Percentiles rank a stretch among this genome's conserved stretches.
Conservation (phyloP, 768 basidiomycete genomes). For the Lactarius sp. region DNA sequence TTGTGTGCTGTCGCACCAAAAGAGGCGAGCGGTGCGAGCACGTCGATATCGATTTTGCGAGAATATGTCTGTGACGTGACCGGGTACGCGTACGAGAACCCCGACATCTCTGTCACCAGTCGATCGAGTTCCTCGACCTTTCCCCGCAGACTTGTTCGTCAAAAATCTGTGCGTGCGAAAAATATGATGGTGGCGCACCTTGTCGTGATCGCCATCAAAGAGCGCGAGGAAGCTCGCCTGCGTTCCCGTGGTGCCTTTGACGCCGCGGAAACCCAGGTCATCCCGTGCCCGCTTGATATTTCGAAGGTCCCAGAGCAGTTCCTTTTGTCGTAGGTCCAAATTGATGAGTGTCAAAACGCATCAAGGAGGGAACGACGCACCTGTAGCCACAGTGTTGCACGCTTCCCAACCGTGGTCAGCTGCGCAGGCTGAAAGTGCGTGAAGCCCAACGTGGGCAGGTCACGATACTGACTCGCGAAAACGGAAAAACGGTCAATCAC, state of each 20-base stretch:
- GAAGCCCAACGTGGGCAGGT: conserved; percentile 91
- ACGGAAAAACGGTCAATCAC: conserved; percentile 83
- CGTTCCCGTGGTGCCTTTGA: conserved; percentile 99
- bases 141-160: conserved; percentile 27
- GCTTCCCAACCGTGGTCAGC: conserved; percentile 95
- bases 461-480: conserved; percentile 83
- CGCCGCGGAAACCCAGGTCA: conserved; percentile 95
- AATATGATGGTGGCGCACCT: conserved; percentile 41
- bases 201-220: conserved; percentile 93
- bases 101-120: conserved; percentile 85
- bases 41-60: conserved; percentile 93
- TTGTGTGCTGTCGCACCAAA: conserved; percentile 96
- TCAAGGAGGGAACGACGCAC: conserved; percentile 33
- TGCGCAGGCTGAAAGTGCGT: conserved; percentile 99
- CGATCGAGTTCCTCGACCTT: conserved; percentile 86
- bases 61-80: conserved; percentile 99
- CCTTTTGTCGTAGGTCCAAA: conserved; percentile 40
- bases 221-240: conserved; percentile 93
- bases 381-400: conserved; percentile 95
- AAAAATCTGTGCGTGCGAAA: background rate
- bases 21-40: conserved; percentile 83
- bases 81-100: conserved; percentile 92
- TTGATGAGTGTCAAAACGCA: background rate
- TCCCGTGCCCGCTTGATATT: conserved; percentile 86
- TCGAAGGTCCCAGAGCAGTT: conserved; percentile 93